Base-by-base conservation (phyloP, 73 alveolate species). In the Durusdinium trenchii region DNA sequence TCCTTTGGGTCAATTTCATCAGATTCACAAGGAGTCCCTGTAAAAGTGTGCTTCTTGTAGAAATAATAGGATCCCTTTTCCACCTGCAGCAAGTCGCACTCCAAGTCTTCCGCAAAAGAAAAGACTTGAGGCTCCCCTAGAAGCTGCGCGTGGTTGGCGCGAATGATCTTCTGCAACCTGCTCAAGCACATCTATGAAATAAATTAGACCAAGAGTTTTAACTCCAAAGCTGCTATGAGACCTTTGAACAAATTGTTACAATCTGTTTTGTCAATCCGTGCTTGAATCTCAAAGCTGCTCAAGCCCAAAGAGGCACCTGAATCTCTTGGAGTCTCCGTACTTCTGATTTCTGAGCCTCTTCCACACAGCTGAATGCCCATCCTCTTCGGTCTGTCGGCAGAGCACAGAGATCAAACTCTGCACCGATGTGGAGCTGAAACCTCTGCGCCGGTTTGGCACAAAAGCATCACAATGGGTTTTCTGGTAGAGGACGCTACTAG, bases 141-240 rank as follows among this genome's bases (percentile, higher is more conserved):
- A 75, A 75, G 86, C 48, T 40, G 20, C 52, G 86, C 86, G 30
- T 75, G 52, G 86, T 35, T 40, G 48, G 36, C 86, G 86, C 54
- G 35, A 38, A 75, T 40, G 54, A 36, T n/a, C 52, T 75, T 75
- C 86, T 75, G 86, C 86, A 75, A 75, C 86, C 86, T 75, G 86
- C 48, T 12, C n/a, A n/a, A n/a, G n/a, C n/a, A n/a, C n/a, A n/a
- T n/a, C n/a, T n/a, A n/a, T n/a, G n/a, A n/a, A n/a, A n/a, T n/a
- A n/a, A n/a, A n/a, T n/a, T n/a, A n/a, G n/a, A n/a, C n/a, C n/a
- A n/a, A n/a, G n/a, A n/a, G n/a, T n/a, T n/a, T n/a, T n/a, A n/a
- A n/a, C n/a, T n/a, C n/a, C n/a, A n/a, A n/a, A n/a, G n/a, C n/a
- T n/a, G n/a, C n/a, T n/a, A n/a, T n/a, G n/a, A n/a, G n/a, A n/a